Conservation (phyloP, 768 basidiomycete genomes). For the Hygrocybe punicea region DNA sequence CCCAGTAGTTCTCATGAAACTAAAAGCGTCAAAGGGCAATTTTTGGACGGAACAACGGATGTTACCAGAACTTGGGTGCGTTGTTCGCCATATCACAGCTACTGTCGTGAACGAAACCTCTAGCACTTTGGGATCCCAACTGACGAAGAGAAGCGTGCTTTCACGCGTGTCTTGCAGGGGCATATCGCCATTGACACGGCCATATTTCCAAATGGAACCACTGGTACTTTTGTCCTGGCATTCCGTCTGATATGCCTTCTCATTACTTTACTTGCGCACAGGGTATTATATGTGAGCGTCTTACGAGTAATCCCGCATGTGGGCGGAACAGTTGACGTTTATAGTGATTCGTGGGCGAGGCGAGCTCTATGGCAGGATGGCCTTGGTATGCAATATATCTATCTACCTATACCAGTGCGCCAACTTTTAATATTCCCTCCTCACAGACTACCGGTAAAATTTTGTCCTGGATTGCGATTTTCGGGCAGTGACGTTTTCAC, state of each 20-base stretch:
- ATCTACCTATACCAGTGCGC: conserved; percentile 1
- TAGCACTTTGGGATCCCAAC: conserved; percentile 89
- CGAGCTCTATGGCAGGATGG: conserved; percentile 83
- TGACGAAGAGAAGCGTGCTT: conserved; percentile 77
- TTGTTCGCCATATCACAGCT: not conserved
- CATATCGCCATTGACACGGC: conserved; percentile 86
- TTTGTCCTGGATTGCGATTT: not conserved
- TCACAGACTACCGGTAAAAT: conserved; percentile 54
- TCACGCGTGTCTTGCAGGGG: conserved; percentile 88
- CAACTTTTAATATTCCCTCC: not conserved
- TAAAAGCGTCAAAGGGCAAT: conserved; percentile 56
- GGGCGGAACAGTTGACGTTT: not conserved
- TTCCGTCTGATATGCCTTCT: not conserved
- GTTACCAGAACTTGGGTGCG: conserved; percentile 84
- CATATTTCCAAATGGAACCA: conserved; percentile 77
- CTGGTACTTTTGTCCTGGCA: conserved; percentile 48
- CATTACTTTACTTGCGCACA: conserved; percentile 19
- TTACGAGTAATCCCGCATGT: not conserved
- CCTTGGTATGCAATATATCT: conserved; percentile 58
- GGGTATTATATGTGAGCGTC: conserved; percentile 54
- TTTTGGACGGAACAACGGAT: conserved; percentile 92
- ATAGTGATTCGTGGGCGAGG: conserved; percentile 78
- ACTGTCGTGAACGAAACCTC: not conserved
- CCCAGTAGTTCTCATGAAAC: not conserved
- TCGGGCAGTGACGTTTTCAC: conserved; percentile 6